Conservation (phyloP, 108 stramenopile genomes). For the Cyclotella baltica region DNA sequence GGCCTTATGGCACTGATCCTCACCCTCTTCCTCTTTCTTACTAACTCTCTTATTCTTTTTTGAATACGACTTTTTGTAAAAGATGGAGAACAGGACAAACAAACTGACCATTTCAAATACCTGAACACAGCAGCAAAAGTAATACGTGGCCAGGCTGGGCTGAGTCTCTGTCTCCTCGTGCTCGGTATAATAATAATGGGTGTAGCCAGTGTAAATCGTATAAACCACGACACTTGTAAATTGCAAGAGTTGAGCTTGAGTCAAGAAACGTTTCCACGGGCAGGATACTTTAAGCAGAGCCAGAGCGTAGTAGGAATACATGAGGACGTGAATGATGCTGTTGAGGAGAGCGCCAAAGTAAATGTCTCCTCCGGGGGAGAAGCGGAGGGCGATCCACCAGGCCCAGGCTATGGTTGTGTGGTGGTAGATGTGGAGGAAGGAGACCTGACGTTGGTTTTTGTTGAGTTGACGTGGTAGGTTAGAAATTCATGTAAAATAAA, state of each 20-base stretch:
- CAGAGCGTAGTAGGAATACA: conserved; percentile 98
- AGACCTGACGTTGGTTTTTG: conserved; percentile 80
- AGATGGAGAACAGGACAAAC: conserved; percentile 80
- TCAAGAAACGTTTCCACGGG: conserved; percentile 95
- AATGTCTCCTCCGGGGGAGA: conserved; percentile 91
- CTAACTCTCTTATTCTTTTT: conserved; percentile 52
- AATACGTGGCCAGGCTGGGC: conserved; percentile 51
- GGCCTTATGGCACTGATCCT: conserved; percentile 58
- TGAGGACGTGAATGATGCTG: conserved; percentile 97
- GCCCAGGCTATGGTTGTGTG: conserved; percentile 96
- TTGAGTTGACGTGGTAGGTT: no score
- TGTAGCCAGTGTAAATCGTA: conserved; percentile 54
- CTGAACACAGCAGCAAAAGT: conserved; percentile 65
- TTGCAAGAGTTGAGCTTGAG: conserved; percentile 95
- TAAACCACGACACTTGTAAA: conserved; percentile 92
- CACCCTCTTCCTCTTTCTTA: conserved; percentile 20
- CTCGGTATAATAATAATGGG: conserved; percentile 42
- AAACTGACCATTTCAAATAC: conserved; percentile 89
- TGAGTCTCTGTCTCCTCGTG: conserved; percentile 50
- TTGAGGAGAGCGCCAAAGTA: conserved; percentile 98
- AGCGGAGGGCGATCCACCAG: conserved; percentile 90
- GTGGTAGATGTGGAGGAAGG: conserved; percentile 99
- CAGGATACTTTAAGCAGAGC: conserved; percentile 75
- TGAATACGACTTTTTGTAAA: conserved; percentile 80
- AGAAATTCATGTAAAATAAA: no score